phyloP scores from a whole-genome alignment of 768 basidiomycete species.

The Leccinum longicurvipes region DNA sequence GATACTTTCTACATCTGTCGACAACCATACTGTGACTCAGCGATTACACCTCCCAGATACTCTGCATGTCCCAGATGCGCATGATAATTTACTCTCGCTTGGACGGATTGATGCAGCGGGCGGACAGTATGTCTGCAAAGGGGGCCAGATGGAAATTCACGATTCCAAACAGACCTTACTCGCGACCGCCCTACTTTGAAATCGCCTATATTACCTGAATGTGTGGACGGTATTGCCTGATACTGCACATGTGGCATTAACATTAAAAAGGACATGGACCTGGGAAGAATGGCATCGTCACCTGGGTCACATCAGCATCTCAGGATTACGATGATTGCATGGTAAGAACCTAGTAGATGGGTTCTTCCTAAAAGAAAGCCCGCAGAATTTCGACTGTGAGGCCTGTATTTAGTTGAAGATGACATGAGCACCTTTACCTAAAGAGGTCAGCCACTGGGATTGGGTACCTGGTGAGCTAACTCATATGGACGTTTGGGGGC shows the following conservation, averaged over 20 bases:
- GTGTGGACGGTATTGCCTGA: neutral
- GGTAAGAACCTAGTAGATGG: neutral
- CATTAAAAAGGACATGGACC: neutral
- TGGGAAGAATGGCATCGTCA: neutral
- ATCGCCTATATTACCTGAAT: neutral
- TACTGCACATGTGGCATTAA: neutral
- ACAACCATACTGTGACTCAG: neutral
- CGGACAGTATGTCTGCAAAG: too few relatives aligned
- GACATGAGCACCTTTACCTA: neutral
- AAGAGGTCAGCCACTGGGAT: neutral
- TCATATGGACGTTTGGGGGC: neutral
- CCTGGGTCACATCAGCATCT: neutral
- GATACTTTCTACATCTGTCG: neutral
- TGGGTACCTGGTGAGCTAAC: neutral
- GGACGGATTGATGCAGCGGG: neutral
- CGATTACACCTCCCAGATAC: neutral
- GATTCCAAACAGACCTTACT: neutral
- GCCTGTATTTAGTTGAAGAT: neutral
- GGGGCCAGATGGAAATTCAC: too few relatives aligned
- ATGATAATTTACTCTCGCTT: neutral
- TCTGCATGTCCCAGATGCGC: neutral
- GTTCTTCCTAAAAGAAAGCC: neutral
- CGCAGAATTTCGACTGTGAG: neutral
- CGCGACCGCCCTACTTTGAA: neutral
- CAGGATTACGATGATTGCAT: neutral